These are phyloP conservation scores for Rhipidocladum racemiflorum DNA, from an alignment of 176 grass and related monocot species.

Conservation along the genomic window DNA sequence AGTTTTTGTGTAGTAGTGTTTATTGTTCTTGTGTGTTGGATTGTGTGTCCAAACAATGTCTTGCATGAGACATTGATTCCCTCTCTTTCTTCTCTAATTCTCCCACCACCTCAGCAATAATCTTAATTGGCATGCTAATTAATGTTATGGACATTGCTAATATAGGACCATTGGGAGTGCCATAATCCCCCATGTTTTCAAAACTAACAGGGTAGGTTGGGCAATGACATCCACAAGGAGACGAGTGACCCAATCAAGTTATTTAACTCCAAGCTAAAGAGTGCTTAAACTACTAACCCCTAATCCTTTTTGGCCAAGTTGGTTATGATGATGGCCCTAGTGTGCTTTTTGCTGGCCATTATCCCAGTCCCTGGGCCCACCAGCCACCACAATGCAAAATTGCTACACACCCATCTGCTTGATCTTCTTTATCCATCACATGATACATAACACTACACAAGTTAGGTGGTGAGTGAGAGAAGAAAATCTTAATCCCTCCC, in stretches of 20 bases:
- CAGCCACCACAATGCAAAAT: background rate
- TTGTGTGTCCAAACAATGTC: no score
- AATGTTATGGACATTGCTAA: no score
- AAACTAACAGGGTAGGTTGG: background rate
- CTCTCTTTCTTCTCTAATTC: no score
- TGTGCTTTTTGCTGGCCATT: constrained; percentile 33
- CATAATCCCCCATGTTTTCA: background rate
- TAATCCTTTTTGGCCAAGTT: background rate
- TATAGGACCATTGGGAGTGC: no score
- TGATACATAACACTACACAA: background rate
- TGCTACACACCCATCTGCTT: background rate
- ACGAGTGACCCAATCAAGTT: background rate
- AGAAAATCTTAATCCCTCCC: background rate
- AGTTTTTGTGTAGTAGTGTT: no score
- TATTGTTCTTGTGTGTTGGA: no score
- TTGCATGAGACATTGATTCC: no score
- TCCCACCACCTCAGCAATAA: no score
- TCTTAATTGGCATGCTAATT: no score
- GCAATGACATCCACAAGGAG: constrained; percentile 10
- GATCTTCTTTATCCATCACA: background rate
- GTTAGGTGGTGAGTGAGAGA: background rate
- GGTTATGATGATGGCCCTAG: constrained; percentile 25
- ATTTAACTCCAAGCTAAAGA: constrained; percentile 23
- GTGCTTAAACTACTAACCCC: constrained; percentile 20
- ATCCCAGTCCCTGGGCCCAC: background rate